Conservation (phyloP, 805 yeast genomes). For the Ogataea nakhonphanomensis region DNA sequence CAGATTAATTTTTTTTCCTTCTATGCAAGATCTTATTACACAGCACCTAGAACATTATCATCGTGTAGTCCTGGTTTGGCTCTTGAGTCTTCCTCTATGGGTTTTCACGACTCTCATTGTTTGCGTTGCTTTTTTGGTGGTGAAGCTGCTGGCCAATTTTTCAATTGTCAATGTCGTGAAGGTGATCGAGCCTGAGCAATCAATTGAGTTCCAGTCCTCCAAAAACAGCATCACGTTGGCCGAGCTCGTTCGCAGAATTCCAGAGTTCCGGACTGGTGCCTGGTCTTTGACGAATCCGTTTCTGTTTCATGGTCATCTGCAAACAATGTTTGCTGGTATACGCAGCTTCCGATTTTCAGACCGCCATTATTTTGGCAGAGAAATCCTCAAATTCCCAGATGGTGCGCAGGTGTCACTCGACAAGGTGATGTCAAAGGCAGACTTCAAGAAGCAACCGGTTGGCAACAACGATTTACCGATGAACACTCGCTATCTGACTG, state of each 20-base stretch:
- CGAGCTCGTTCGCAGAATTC: conserved; percentile 28
- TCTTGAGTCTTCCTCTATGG: conserved; percentile 17
- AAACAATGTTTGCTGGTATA: conserved; percentile 66
- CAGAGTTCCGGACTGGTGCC: conserved; percentile 45
- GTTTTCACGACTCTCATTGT: conserved; percentile 6
- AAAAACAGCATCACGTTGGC: conserved; percentile 14
- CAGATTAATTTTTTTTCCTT: conserved; percentile 5
- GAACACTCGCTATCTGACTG: conserved; percentile 51
- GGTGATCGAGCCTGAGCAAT: conserved; percentile 9
- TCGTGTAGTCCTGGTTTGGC: conserved; percentile 9
- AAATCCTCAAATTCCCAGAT: conserved; percentile 54
- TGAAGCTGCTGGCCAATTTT: conserved; percentile 1
- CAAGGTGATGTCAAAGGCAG: conserved; percentile 48
- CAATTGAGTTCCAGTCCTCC: conserved; percentile 7
- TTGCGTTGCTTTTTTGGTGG: not conserved
- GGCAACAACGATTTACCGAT: conserved; percentile 36
- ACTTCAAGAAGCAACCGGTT: conserved; percentile 22
- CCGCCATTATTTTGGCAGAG: conserved; percentile 69
- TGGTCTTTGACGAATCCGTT: conserved; percentile 59
- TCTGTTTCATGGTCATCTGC: conserved; percentile 69
- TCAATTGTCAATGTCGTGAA: conserved; percentile 14
- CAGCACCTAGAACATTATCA: conserved; percentile 13
- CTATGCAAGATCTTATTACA: conserved; percentile 2
- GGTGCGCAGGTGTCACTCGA: conserved; percentile 76
- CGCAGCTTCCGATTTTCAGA: conserved; percentile 51